Conservation (phyloP, 495 filamentous ascomycete species). For the Aspergillus incahuasiensis region DNA sequence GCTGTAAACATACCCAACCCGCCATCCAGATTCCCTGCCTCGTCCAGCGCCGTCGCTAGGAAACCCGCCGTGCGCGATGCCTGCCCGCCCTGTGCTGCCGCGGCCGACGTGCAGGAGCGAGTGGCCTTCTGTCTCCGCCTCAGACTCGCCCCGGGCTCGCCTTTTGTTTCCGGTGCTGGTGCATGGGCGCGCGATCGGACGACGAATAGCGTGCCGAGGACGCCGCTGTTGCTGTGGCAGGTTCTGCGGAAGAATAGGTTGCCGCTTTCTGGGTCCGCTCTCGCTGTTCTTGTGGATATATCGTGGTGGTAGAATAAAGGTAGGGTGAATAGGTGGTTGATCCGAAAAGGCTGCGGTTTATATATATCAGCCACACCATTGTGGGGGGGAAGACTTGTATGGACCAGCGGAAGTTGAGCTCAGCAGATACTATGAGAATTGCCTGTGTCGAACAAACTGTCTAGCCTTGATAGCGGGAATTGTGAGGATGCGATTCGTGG, state of each 20-base stretch:
- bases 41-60: constrained; percentile 10
- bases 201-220: not conserved
- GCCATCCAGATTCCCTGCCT: constrained; percentile 9
- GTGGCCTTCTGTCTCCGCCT: not conserved
- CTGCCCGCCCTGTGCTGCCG: constrained; percentile 1
- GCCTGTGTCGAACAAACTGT: too few relatives aligned
- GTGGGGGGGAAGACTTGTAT: too few relatives aligned
- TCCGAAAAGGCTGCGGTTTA: too few relatives aligned
- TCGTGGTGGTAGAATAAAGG: too few relatives aligned
- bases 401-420: too few relatives aligned
- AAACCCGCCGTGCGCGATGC: constrained; percentile 13
- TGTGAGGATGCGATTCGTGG: too few relatives aligned
- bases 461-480: too few relatives aligned
- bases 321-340: too few relatives aligned
- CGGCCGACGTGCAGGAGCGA: constrained; percentile 5
- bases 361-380: too few relatives aligned
- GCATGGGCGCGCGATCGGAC: not conserved
- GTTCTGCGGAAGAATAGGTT: not conserved
- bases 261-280: not conserved
- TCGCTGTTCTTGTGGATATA: not conserved
- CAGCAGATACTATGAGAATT: too few relatives aligned
- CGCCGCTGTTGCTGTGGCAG: not conserved
- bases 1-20: constrained; percentile 13
- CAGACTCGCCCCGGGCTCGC: not conserved
- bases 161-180: not conserved